phyloP scores from a whole-genome alignment of 768 basidiomycete genomes.

The Ephemerocybe angulata region DNA sequence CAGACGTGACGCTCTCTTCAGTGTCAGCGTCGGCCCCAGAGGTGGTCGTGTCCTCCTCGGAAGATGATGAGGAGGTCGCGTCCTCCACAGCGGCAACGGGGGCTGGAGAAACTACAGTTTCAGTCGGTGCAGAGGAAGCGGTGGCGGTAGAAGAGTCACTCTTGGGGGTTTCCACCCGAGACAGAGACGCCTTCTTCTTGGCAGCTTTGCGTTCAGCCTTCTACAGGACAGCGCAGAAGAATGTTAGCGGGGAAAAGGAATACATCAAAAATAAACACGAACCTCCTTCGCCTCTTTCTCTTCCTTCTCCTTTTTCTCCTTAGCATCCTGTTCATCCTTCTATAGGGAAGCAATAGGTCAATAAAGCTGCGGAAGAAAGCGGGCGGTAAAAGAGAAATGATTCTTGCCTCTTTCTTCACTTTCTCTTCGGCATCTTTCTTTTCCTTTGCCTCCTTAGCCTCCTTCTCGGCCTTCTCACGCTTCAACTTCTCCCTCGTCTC shows the following conservation, averaged over 20 bases:
- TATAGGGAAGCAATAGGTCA: neutral
- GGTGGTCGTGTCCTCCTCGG: conserved; percentile 57
- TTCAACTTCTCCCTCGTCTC: conserved; percentile 82
- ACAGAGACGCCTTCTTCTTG: conserved; percentile 26
- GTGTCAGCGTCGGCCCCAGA: conserved; percentile 69
- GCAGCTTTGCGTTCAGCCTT: conserved; percentile 53
- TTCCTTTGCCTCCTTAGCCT: conserved; percentile 55
- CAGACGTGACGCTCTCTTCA: conserved; percentile 73
- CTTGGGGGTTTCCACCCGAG: conserved; percentile 48
- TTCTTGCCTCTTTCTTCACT: conserved; percentile 50
- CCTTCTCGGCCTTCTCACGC: conserved; percentile 74
- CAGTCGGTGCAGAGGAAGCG: conserved; percentile 22
- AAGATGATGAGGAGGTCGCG: conserved; percentile 34
- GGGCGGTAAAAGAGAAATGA: neutral
- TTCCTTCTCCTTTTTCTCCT: conserved; percentile 34
- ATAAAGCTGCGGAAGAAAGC: neutral
- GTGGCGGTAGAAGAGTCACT: conserved; percentile 34
- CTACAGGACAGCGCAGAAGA: conserved; percentile 33
- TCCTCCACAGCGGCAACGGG: neutral
- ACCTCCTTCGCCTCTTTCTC: conserved; percentile 58
- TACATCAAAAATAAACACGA: conserved; percentile 11
- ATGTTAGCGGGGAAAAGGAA: no score
- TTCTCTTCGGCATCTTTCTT: conserved; percentile 72
- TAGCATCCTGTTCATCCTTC: conserved; percentile 15
- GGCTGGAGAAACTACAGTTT: neutral